Conservation (phyloP, 148 eudicot genomes). For the Chenopodium berlandieri region DNA sequence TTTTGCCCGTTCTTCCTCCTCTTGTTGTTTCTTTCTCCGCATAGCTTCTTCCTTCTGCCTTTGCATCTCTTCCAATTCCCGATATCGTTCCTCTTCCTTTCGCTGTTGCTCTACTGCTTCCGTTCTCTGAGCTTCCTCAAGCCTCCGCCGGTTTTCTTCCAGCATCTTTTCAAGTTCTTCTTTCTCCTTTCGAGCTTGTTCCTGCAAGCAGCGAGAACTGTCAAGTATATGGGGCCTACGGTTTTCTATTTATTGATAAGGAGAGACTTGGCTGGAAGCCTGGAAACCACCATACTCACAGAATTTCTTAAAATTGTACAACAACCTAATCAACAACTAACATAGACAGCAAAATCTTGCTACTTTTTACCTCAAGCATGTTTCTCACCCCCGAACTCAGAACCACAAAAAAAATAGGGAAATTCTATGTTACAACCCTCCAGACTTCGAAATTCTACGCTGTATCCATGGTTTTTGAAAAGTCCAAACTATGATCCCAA, state of each 20-base stretch:
- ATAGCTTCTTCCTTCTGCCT: constrained; percentile 85
- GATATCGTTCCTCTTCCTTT: constrained; percentile 81
- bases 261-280: too few species aligned
- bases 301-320: too few species aligned
- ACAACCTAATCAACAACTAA: too few species aligned
- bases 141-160: constrained; percentile 72
- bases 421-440: too few species aligned
- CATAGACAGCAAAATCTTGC: too few species aligned
- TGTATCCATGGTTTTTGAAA: too few species aligned
- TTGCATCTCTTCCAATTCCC: constrained; percentile 84
- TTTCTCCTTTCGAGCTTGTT: constrained; percentile 69
- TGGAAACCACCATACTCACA: too few species aligned
- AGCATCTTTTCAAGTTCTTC: constrained; percentile 77
- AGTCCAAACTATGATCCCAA: too few species aligned
- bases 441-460: too few species aligned
- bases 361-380: too few species aligned
- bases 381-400: too few species aligned
- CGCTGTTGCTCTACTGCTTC: constrained; percentile 83
- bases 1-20: constrained; percentile 79
- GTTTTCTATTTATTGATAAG: not conserved
- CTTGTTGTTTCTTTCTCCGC: constrained; percentile 79
- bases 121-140: constrained; percentile 75
- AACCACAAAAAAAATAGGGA: too few species aligned
- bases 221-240: not conserved
- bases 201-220: constrained; percentile 34